Base-by-base conservation (phyloP, 805 yeast genomes). In the Kodamaea sagamina region DNA sequence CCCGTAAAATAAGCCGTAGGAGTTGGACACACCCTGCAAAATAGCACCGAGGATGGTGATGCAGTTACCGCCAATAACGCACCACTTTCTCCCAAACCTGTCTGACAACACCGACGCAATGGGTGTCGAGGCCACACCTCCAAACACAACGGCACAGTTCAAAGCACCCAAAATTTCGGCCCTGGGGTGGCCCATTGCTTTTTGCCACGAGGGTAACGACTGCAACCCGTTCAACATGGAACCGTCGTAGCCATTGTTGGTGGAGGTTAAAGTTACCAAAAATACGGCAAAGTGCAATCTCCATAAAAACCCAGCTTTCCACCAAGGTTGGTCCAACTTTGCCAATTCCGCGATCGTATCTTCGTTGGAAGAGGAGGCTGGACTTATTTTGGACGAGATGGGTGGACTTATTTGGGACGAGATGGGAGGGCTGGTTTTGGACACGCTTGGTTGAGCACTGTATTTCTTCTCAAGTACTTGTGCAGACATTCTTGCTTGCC, bases 141-240 rank as follows among this genome's bases (percentile, higher is more conserved):
- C 81, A 51, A 72, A 71, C 36, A 44, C 41, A 7, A 26, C 34
- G 29, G 53, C 60, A 36, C 49, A 46, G 12, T 47, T 39, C 49
- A 57, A 52, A 3, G 60, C 60, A 28, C 61, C 61, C 37, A 57
- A 45, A n/a, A 35, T 49, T 12, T 46, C 44, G 16, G 58, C 58
- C 6, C 36, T 26, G 5, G 61, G 61, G 35, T 48, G 41, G 9
- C 53, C 54, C 57, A 77, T 67, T 28, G 62, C 65, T 6, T 53
- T 45, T 43, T 58, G 57, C 78, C 80, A 78, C 22, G 56, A 53
- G 1, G 55, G 47, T 50, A 74, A 63, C 6, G 75, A 59, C 51
- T 77, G 81, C 48, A 77, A 63, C 25, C 78, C 78, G 48, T 77
- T 77, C 52, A 77, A 58, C 67, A 77, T 62, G 10, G 54, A 48